Conservation (phyloP, 2,329 filamentous ascomycete genomes). For the Ophiostoma novo-ulmi region DNA sequence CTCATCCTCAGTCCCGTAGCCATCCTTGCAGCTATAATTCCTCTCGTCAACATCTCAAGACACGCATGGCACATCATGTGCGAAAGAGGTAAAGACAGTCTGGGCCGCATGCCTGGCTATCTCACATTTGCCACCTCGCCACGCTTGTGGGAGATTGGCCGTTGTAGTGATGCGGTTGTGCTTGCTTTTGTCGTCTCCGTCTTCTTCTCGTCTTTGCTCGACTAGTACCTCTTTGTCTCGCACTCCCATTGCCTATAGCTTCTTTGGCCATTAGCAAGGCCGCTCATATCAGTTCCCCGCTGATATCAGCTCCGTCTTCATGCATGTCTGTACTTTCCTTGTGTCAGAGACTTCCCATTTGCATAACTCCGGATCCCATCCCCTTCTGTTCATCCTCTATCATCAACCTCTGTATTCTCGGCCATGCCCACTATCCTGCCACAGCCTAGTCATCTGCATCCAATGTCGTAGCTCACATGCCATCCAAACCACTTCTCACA, state of each 20-base stretch:
- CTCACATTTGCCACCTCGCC: constrained; percentile 3
- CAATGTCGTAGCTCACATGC: neutral
- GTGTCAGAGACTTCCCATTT: neutral
- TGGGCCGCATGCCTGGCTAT: neutral
- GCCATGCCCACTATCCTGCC: neutral
- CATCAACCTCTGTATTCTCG: neutral
- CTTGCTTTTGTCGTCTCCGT: neutral
- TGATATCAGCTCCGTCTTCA: neutral
- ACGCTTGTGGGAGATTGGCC: neutral
- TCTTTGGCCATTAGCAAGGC: neutral
- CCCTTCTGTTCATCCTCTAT: neutral
- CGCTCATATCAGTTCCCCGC: neutral
- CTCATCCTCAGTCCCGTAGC: neutral
- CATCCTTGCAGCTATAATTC: neutral
- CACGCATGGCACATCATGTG: neutral
- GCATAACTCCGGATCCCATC: neutral
- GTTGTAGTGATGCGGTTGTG: neutral
- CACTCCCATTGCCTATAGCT: neutral
- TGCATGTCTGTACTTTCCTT: neutral
- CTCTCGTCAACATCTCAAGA: neutral
- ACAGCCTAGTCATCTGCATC: neutral
- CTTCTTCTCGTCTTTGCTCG: neutral
- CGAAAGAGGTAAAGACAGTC: neutral
- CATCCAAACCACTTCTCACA: neutral
- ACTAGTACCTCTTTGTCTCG: neutral